These are phyloP conservation scores for Coniochaeta sp. DNA, from an alignment of 2,329 filamentous ascomycete genomes.

Conservation along the genomic window DNA sequence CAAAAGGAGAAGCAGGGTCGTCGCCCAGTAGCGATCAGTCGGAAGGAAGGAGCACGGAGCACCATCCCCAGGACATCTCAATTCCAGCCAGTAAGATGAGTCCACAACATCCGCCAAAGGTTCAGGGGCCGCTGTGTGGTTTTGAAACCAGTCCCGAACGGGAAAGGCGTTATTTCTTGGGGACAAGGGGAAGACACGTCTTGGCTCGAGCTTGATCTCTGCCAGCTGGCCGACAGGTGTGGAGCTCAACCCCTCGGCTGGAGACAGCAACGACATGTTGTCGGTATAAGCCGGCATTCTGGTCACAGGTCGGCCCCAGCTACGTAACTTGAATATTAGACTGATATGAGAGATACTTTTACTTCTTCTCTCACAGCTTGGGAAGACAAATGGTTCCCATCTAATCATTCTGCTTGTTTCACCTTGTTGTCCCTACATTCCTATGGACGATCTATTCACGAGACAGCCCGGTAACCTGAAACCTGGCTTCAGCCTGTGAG, in stretches of 20 bases:
- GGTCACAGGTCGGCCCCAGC: not conserved
- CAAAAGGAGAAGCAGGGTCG: slow-evolving; percentile 5
- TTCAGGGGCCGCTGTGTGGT: slow-evolving; percentile 15
- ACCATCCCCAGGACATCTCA: slow-evolving; percentile 4
- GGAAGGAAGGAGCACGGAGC: slow-evolving; percentile 9
- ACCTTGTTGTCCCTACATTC: not conserved
- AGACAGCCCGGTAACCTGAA: not conserved
- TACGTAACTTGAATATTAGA: not conserved
- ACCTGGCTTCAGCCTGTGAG: not conserved
- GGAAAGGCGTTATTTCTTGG: slow-evolving; percentile 7
- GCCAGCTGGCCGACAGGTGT: not conserved
- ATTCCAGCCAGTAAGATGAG: slow-evolving; percentile 5
- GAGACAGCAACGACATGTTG: not conserved
- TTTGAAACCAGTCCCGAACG: slow-evolving; percentile 5
- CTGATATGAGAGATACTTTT: not conserved
- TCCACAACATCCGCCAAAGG: slow-evolving; percentile 5
- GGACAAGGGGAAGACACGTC: slow-evolving; percentile 4
- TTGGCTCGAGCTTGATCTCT: slow-evolving; percentile 3
- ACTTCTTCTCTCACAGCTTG: too few relatives aligned
- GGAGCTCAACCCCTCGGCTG: not conserved
- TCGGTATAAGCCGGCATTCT: not conserved
- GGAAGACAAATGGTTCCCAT: not conserved
- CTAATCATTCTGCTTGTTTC: not conserved
- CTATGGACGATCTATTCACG: not conserved
- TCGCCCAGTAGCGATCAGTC: slow-evolving; percentile 4